A percentile compares a stretch with the other conserved stretches of the same genome.
phyloP scores from a whole-genome alignment of 352 stramenopile species.

The Phytophthora hybrid region DNA sequence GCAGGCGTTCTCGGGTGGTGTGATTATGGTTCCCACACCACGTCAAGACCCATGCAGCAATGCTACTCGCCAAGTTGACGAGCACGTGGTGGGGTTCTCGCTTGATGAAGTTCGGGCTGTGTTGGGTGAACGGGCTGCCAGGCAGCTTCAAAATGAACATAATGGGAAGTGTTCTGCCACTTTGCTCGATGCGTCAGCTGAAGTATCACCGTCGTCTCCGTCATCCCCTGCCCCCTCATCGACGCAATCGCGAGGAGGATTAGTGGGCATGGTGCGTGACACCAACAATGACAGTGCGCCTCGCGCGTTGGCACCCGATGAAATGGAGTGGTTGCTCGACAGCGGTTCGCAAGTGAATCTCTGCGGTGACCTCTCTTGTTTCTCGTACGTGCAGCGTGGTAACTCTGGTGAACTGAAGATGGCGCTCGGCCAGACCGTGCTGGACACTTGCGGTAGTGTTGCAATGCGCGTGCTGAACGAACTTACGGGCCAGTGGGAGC shows the following conservation, averaged over 20 bases:
- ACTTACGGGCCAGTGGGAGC: slow-evolving; percentile 8
- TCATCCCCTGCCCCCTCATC: neutral
- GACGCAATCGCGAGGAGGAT: neutral
- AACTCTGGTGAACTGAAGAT: too few relatives aligned
- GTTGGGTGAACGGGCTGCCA: neutral
- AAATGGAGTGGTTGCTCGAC: too few relatives aligned
- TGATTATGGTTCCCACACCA: neutral
- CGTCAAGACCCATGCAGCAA: neutral
- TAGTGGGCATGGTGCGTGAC: neutral
- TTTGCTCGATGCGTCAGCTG: neutral
- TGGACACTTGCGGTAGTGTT: slow-evolving; percentile 2
- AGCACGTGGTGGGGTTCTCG: too few relatives aligned
- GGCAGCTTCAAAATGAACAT: neutral
- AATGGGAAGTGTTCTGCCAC: too few relatives aligned
- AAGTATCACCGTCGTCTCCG: neutral
- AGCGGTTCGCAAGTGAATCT: too few relatives aligned
- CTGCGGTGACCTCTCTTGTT: neutral
- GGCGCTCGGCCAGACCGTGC: neutral
- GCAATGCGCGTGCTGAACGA: slow-evolving; percentile 6
- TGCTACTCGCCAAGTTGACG: neutral
- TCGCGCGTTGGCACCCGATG: neutral
- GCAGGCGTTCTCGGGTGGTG: slow-evolving; percentile 5
- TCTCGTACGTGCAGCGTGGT: slow-evolving; percentile 8
- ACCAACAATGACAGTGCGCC: neutral
- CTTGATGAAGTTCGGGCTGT: too few relatives aligned